Percentiles rank a stretch among this genome's conserved stretches.
phyloP scores from a whole-genome alignment of 495 filamentous ascomycete genomes.

The Polyplosphaeria fusca region DNA sequence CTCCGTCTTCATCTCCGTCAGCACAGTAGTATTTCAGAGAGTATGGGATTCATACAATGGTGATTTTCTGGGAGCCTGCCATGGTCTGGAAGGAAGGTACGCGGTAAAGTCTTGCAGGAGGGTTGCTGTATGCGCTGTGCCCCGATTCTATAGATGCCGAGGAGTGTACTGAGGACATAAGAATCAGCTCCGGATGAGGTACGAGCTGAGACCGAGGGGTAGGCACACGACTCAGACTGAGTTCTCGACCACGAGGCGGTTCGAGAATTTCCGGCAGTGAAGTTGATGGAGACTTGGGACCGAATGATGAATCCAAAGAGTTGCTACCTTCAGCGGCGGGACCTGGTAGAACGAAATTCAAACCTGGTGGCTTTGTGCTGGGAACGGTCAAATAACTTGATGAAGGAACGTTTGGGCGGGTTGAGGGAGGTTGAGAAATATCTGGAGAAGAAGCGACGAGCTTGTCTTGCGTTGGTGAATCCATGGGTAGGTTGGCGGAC shows the following conservation, averaged over 20 bases:
- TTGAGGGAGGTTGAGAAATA: slow-evolving; percentile 12
- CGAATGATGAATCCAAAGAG: background rate
- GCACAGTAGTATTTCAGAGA: too few species aligned
- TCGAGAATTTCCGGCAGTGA: slow-evolving; percentile 3
- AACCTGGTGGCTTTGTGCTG: slow-evolving; percentile 4
- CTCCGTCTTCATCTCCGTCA: slow-evolving; percentile 44
- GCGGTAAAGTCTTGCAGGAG: slow-evolving; percentile 26
- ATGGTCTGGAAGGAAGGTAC: slow-evolving; percentile 32
- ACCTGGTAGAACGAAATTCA: slow-evolving; percentile 1
- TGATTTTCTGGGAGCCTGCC: slow-evolving; percentile 17
- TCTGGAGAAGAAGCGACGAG: slow-evolving; percentile 2
- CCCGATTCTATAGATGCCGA: slow-evolving; percentile 19
- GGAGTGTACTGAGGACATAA: slow-evolving; percentile 28
- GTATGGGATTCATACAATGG: slow-evolving; percentile 27
- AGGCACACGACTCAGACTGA: background rate
- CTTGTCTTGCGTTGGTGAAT: slow-evolving; percentile 12
- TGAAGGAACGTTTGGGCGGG: slow-evolving; percentile 6
- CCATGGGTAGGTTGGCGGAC: slow-evolving; percentile 10
- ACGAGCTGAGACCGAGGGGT: background rate
- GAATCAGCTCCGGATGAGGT: slow-evolving; percentile 10
- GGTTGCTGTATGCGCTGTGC: slow-evolving; percentile 31
- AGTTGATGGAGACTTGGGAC: background rate
- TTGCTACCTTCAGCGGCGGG: background rate
- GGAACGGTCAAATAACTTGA: slow-evolving; percentile 29
- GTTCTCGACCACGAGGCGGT: background rate